These are phyloP conservation scores for Fusarium bactridioides DNA, from an alignment of 2,329 filamentous ascomycete genomes.

Conservation along the genomic window DNA sequence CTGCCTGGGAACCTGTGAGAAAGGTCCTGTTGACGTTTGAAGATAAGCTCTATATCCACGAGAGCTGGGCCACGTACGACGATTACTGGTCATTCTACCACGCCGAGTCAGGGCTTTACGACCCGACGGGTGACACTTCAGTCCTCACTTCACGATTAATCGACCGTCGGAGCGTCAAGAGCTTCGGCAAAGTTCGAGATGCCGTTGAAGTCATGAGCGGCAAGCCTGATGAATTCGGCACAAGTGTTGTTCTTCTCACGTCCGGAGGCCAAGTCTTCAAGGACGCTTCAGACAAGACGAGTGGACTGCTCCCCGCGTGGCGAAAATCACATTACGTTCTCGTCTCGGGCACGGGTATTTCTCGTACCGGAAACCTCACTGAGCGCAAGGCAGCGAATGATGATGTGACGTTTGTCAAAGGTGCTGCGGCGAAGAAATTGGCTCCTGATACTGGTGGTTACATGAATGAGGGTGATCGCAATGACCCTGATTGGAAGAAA, in stretches of 20 bases:
- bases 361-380: background rate
- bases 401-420: conserved; percentile 15
- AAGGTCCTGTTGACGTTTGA: conserved; percentile 3
- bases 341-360: background rate
- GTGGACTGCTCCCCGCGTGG: conserved; percentile 7
- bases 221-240: conserved; percentile 3
- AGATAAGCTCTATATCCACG: conserved; percentile 19
- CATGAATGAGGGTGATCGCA: conserved; percentile 26
- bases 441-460: conserved; percentile 18
- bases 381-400: conserved; percentile 11
- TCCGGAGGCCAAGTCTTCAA: conserved; percentile 27
- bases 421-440: conserved; percentile 16
- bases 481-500: conserved; percentile 17
- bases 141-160: conserved; percentile 12
- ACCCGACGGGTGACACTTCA: conserved; percentile 10
- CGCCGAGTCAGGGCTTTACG: conserved; percentile 7
- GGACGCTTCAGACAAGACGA: conserved; percentile 9
- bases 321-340: conserved; percentile 19
- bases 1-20: conserved; percentile 3
- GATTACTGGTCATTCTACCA: conserved; percentile 29
- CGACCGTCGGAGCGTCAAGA: background rate
- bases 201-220: conserved; percentile 23
- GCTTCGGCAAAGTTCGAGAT: background rate
- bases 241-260: conserved; percentile 16
- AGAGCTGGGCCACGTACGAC: conserved; percentile 18